phyloP scores from a whole-genome alignment of 2,329 filamentous ascomycete species.

The Spiromastix sp. region DNA sequence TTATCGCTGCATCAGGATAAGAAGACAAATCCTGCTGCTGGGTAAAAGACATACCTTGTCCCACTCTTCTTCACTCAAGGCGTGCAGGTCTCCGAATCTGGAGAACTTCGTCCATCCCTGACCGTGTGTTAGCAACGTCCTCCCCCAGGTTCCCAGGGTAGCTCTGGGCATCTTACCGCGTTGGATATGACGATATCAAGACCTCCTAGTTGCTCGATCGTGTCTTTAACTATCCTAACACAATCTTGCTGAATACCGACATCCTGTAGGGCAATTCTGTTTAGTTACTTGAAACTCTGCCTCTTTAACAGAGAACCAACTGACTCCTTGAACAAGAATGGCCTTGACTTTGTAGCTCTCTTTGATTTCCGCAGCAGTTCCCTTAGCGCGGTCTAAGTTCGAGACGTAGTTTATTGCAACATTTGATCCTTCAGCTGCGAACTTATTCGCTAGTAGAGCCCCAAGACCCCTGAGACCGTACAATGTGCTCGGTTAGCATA shows the following conservation, averaged over 20 bases:
- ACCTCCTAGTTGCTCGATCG: conserved; percentile 51
- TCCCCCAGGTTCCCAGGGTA: too few species aligned
- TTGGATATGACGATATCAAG: conserved; percentile 73
- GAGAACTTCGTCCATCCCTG: conserved; percentile 54
- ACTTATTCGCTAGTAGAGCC: conserved; percentile 54
- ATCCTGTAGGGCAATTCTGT: conserved; percentile 38
- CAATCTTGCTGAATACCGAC: conserved; percentile 52
- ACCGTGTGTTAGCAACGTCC: neutral
- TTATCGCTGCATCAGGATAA: conserved; percentile 15
- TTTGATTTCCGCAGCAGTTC: conserved; percentile 47
- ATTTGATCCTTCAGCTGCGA: conserved; percentile 58
- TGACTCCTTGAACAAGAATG: conserved; percentile 50
- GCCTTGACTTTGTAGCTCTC: conserved; percentile 42
- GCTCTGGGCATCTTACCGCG: conserved; percentile 41
- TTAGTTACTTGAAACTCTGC: conserved; percentile 6
- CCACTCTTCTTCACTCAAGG: conserved; percentile 52
- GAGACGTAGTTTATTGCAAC: conserved; percentile 65
- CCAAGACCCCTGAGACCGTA: conserved; percentile 67
- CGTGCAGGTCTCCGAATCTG: conserved; percentile 47
- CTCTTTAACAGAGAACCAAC: conserved; percentile 12
- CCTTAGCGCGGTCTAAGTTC: conserved; percentile 48
- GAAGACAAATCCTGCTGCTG: neutral
- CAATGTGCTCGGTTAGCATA: too few species aligned
- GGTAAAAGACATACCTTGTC: conserved; percentile 39
- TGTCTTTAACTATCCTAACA: conserved; percentile 47